Percentiles rank a stretch among this genome's conserved stretches.
These are phyloP conservation scores for Cyberlindnera nakhonratchasimensis DNA, from an alignment of 805 yeast genomes.

Conservation along the genomic window DNA sequence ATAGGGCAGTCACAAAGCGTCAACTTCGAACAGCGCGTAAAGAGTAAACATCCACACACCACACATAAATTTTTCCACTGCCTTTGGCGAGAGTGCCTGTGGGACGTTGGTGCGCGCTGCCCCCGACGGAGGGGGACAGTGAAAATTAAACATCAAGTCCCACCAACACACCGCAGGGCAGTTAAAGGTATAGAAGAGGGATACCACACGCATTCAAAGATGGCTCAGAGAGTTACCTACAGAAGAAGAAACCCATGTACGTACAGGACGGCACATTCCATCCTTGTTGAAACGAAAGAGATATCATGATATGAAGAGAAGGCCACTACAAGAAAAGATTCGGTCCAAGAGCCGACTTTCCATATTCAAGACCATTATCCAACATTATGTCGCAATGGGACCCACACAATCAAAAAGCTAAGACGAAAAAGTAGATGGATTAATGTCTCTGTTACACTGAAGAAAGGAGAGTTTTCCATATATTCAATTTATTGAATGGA, in stretches of 20 bases:
- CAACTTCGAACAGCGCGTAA: too few species aligned
- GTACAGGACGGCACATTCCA: slow-evolving; percentile 33
- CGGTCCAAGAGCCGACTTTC: too few species aligned
- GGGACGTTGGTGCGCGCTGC: too few species aligned
- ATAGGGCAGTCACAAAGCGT: slow-evolving; percentile 11
- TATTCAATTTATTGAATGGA: too few species aligned
- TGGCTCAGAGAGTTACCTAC: slow-evolving; percentile 99
- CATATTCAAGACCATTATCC: too few species aligned
- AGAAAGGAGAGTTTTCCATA: too few species aligned
- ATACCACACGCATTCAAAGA: slow-evolving; percentile 37
- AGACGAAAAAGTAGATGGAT: too few species aligned
- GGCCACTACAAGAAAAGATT: neutral
- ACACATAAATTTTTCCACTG: slow-evolving; percentile 2
- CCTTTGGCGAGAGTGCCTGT: neutral
- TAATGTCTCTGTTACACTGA: too few species aligned
- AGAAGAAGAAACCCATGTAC: slow-evolving; percentile 99
- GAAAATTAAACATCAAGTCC: slow-evolving; percentile 20
- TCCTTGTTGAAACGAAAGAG: neutral
- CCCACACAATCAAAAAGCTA: too few species aligned
- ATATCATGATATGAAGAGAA: slow-evolving; percentile 1
- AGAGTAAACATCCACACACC: slow-evolving; percentile 12
- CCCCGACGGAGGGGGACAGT: slow-evolving; percentile 10
- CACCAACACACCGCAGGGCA: neutral
- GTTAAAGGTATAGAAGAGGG: slow-evolving; percentile 7
- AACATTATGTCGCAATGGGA: too few species aligned